Conservation (phyloP, 2,329 filamentous ascomycete genomes). For the Talaromyces sp. region DNA sequence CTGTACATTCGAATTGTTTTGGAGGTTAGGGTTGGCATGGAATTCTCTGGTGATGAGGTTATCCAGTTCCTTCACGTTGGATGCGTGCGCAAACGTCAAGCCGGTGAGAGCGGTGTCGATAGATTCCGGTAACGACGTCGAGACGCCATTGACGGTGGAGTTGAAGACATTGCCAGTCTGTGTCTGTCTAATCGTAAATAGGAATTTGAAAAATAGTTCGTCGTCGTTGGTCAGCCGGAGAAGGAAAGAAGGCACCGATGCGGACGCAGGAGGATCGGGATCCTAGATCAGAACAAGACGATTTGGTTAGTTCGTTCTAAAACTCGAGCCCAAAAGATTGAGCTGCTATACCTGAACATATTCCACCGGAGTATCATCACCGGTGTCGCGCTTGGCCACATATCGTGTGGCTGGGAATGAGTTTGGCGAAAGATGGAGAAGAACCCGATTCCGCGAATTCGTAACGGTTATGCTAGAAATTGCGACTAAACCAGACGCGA, state of each 20-base stretch:
- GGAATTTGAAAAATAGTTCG: conserved; percentile 88
- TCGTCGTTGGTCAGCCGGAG: conserved; percentile 86
- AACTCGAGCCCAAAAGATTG: background rate
- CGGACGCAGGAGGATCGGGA: conserved; percentile 56
- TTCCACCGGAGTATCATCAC: conserved; percentile 74
- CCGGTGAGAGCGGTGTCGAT: conserved; percentile 77
- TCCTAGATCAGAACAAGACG: conserved; percentile 54
- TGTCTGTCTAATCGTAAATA: conserved; percentile 67
- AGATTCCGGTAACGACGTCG: conserved; percentile 45
- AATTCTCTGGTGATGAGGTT: conserved; percentile 93
- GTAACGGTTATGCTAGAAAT: conserved; percentile 78
- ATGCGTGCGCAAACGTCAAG: conserved; percentile 86
- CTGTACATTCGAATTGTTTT: conserved; percentile 94
- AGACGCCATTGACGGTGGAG: conserved; percentile 44
- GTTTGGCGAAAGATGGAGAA: conserved; percentile 78
- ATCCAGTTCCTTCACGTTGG: conserved; percentile 79
- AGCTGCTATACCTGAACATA: conserved; percentile 70
- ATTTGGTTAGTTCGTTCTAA: background rate
- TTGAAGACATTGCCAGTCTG: conserved; percentile 46
- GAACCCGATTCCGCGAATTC: conserved; percentile 69
- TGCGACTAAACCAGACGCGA: conserved; percentile 56
- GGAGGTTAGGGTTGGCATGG: conserved; percentile 91
- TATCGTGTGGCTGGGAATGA: conserved; percentile 78
- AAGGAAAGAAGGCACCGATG: conserved; percentile 62
- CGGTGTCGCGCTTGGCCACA: conserved; percentile 62